Evolutionary conservation across 163 green algal species (phyloP).

Genomic region (Prototheca stagnorum): DNA sequence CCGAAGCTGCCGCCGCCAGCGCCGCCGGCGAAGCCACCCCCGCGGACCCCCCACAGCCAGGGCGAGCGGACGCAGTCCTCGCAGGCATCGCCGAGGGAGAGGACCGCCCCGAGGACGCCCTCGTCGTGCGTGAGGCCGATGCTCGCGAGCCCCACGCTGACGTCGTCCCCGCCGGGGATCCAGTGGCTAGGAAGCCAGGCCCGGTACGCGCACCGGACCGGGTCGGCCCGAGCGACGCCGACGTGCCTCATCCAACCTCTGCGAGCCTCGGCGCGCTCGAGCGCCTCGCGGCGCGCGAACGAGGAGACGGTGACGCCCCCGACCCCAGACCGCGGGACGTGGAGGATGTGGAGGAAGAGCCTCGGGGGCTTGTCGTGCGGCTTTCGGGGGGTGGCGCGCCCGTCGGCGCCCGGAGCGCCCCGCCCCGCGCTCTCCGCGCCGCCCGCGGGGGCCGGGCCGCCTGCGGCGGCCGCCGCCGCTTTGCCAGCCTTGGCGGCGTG

Average conservation of each 20-base stretch:
- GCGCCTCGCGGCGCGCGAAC: too few relatives aligned
- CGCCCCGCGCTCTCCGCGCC: neutral
- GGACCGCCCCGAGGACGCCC: conserved; percentile 6
- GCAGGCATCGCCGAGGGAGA: conserved; percentile 7
- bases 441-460: neutral
- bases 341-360: too few relatives aligned
- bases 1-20: too few relatives aligned
- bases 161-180: conserved; percentile 15
- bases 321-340: too few relatives aligned
- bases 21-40: too few relatives aligned
- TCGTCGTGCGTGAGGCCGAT: conserved; percentile 8
- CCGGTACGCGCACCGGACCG: neutral
- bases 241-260: too few relatives aligned
- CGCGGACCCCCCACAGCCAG: conserved; percentile 13
- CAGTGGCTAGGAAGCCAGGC: conserved; percentile 3
- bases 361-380: too few relatives aligned
- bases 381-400: too few relatives aligned
- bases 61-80: conserved; percentile 5
- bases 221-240: conserved; percentile 4
- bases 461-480: neutral
- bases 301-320: too few relatives aligned
- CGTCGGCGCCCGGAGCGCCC: conserved; percentile 2
- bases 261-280: too few relatives aligned
- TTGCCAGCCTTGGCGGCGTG: conserved; percentile 13
- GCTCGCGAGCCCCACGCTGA: conserved; percentile 7